Conservation (phyloP, 2,329 filamentous ascomycete species). For the Aphanocladium album region DNA sequence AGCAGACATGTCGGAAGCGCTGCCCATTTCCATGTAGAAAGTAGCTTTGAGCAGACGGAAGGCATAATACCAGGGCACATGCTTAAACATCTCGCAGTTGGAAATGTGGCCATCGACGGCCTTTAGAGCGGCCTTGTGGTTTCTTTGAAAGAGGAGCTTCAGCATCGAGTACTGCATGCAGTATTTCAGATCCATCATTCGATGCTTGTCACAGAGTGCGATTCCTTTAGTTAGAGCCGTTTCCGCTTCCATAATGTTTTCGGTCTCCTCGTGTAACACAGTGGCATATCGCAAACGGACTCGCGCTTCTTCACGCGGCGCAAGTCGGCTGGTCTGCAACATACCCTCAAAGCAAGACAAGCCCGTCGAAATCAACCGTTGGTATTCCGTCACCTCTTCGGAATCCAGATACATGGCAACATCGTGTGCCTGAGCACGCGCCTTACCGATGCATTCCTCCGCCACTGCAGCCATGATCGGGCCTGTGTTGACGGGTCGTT, state of each 20-base stretch:
- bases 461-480: constrained; percentile 65
- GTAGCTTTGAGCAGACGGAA: constrained; percentile 70
- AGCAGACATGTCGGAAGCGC: constrained; percentile 55
- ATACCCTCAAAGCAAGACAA: constrained; percentile 68
- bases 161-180: constrained; percentile 70
- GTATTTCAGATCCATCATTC: constrained; percentile 62
- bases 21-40: constrained; percentile 58
- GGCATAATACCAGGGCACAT: constrained; percentile 69
- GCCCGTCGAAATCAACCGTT: constrained; percentile 66
- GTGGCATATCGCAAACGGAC: constrained; percentile 67
- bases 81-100: constrained; percentile 63
- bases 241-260: constrained; percentile 69
- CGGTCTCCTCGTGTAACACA: constrained; percentile 68
- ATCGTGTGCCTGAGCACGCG: constrained; percentile 50
- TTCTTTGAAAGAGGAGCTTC: constrained; percentile 65
- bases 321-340: constrained; percentile 54
- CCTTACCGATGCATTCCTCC: constrained; percentile 69
- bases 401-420: constrained; percentile 33
- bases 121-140: constrained; percentile 67
- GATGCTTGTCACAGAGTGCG: constrained; percentile 58
- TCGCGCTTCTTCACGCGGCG: constrained; percentile 63
- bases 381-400: constrained; percentile 57
- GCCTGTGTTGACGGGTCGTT: constrained; percentile 44
- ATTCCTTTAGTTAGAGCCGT: constrained; percentile 67
- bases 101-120: constrained; percentile 63